Base-by-base conservation (phyloP, 1,284 basidiomycete genomes). In the Trichosporon sp. region DNA sequence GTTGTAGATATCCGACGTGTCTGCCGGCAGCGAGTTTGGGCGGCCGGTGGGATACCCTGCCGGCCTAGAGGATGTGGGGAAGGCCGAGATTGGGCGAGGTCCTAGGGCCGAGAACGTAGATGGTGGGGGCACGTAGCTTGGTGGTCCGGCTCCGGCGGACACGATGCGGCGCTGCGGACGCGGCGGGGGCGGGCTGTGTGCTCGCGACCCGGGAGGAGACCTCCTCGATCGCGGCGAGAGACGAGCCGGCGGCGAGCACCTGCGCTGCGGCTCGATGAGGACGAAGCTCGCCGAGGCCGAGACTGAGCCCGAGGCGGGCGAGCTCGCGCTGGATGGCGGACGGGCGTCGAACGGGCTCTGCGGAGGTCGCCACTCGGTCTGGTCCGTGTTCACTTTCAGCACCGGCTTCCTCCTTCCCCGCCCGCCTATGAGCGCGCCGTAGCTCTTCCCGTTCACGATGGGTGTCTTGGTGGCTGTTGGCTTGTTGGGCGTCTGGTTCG, bases 1-100 rank as follows among this genome's bases (percentile, higher is more conserved):
- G 49, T 54, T 54, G 49, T 54, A 54, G 25, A 54, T 54, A 16
- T 54, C 49, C 49, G 49, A n/a, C 25, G 49, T 54, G 49, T 54
- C 49, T 1, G 49, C 49, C 2, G 49, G 49, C 14, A 54, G 27
- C 4, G 27, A 31, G 27, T 13, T n/a, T 2, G 49, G 49, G 27
- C 49, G 49, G n/a, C 36, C 19, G 2, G 40, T 21, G 40, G 16
- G 19, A 3, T 44, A 19, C 16, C 16, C 37, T 16, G n/a, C 25
- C 10, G 49, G 49, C 14, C 49, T 25, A 3, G 49, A 54, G 25
- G 49, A 54, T 13, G 21, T 21, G 27, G 49, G 49, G 49, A 54
- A 54, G 13, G 49, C 49, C 16, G 49, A 54, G 16, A 54, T 54
- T 8, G 49, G 49, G 25, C 49, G 49, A 9, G 49, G 49, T 14